phyloP scores from a whole-genome alignment of 108 stramenopile genomes.

The Cylindrotheca closterium region DNA sequence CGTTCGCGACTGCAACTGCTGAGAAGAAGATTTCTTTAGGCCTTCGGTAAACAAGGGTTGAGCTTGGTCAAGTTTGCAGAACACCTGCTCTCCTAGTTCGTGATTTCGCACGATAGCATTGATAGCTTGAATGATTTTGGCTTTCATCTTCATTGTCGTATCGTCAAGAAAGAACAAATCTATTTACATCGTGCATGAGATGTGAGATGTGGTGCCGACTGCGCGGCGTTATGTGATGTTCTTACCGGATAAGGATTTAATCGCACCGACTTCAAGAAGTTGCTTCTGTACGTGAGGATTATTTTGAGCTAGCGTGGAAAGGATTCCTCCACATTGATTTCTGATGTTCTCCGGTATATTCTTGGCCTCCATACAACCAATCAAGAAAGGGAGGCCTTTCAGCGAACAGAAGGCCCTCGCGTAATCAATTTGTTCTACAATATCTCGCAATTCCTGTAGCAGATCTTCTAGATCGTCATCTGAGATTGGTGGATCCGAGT shows the following conservation, averaged over 20 bases:
- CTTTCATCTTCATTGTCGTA: constrained; percentile 26
- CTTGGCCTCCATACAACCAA: constrained; percentile 59
- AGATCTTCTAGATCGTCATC: constrained; percentile 64
- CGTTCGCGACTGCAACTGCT: constrained; percentile 39
- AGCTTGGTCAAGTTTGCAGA: constrained; percentile 55
- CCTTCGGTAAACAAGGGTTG: constrained; percentile 45
- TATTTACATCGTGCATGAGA: too few species aligned
- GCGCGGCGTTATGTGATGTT: constrained; percentile 2
- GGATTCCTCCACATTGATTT: constrained; percentile 45
- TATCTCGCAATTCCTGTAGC: constrained; percentile 80
- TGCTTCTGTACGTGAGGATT: constrained; percentile 84
- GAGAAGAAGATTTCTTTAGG: constrained; percentile 16
- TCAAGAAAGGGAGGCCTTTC: constrained; percentile 70
- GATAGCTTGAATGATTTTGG: constrained; percentile 70
- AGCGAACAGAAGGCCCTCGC: constrained; percentile 74
- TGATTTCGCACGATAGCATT: constrained; percentile 66
- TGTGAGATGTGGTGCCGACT: too few species aligned
- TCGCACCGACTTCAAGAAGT: constrained; percentile 61
- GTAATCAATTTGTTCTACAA: constrained; percentile 90
- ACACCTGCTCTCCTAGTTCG: constrained; percentile 59
- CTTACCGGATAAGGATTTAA: constrained; percentile 51
- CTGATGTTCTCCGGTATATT: constrained; percentile 56
- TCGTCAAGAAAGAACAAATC: constrained; percentile 4
- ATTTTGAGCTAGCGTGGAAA: constrained; percentile 76
- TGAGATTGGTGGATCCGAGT: constrained; percentile 25